Evolutionary conservation across 192 early-diverging fungal species (phyloP).

Genomic region (Coemansia sp.): DNA sequence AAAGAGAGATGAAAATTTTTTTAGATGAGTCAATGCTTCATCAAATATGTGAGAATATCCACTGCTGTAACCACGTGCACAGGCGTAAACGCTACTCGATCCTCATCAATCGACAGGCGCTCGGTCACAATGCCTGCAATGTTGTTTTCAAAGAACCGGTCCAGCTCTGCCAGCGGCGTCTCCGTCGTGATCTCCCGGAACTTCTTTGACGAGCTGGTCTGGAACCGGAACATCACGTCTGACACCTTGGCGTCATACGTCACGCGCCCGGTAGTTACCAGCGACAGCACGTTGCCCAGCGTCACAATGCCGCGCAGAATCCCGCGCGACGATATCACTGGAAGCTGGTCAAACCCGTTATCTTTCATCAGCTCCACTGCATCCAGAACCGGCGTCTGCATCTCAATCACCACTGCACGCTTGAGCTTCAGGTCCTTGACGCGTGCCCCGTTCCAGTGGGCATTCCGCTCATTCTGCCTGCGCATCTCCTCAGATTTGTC

Average conservation of each 20-base stretch:
- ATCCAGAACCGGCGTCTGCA: slow-evolving; percentile 67
- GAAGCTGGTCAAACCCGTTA: slow-evolving; percentile 93
- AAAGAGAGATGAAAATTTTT: slow-evolving; percentile 3
- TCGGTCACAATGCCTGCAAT: slow-evolving; percentile 89
- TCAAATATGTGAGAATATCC: slow-evolving; percentile 81
- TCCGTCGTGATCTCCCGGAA: slow-evolving; percentile 86
- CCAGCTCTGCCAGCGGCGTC: slow-evolving; percentile 79
- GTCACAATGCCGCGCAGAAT: slow-evolving; percentile 83
- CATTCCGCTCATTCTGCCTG: slow-evolving; percentile 65
- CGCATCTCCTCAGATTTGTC: slow-evolving; percentile 62
- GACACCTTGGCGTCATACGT: slow-evolving; percentile 62
- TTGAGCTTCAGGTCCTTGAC: slow-evolving; percentile 78
- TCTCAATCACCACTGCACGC: slow-evolving; percentile 83
- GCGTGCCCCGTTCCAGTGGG: slow-evolving; percentile 77
- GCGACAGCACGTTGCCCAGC: slow-evolving; percentile 81
- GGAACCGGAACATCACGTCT: slow-evolving; percentile 80
- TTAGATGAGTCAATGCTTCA: slow-evolving; percentile 43
- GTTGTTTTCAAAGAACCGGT: slow-evolving; percentile 90
- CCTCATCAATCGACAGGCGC: slow-evolving; percentile 49
- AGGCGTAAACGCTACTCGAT: slow-evolving; percentile 57
- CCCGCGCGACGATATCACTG: slow-evolving; percentile 69
- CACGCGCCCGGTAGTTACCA: slow-evolving; percentile 70
- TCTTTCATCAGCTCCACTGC: slow-evolving; percentile 87
- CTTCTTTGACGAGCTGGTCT: slow-evolving; percentile 61
- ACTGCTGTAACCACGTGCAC: slow-evolving; percentile 95